Evolutionary conservation across 1,139 yeast species (phyloP).

Genomic region (Sporopachydermia cereana): DNA sequence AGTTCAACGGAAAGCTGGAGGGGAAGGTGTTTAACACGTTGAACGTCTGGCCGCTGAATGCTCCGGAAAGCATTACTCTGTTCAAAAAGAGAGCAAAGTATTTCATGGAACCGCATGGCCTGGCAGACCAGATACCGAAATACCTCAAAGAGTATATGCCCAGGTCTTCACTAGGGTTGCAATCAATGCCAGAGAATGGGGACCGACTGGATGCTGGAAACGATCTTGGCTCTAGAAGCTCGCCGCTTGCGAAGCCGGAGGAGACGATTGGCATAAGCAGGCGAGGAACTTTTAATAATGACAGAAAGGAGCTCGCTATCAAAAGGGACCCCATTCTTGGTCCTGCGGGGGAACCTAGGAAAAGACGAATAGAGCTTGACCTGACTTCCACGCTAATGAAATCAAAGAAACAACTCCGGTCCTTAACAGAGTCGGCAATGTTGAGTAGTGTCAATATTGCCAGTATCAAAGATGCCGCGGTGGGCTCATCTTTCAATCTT

Average conservation of each 20-base stretch:
- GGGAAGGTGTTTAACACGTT: background rate
- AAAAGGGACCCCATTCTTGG: background rate
- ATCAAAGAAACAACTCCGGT: background rate
- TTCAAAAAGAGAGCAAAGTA: conserved; percentile 3
- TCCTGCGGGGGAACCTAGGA: background rate
- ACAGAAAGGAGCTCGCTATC: background rate
- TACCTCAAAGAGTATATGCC: background rate
- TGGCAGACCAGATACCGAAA: background rate
- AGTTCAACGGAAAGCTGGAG: background rate
- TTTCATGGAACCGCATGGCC: background rate
- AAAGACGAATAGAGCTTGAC: background rate
- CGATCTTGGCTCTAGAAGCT: background rate
- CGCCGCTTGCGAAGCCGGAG: background rate
- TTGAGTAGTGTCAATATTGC: background rate
- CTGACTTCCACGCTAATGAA: background rate
- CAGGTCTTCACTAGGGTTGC: background rate
- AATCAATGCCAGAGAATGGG: background rate
- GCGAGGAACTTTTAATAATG: background rate
- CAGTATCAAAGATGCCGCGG: background rate
- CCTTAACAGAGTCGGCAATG: background rate
- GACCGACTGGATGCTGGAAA: background rate
- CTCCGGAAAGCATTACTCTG: background rate
- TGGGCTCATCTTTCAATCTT: background rate
- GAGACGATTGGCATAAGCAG: background rate
- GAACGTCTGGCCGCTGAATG: background rate